Conservation (phyloP, 768 basidiomycete species). For the Asterophora parasitica region DNA sequence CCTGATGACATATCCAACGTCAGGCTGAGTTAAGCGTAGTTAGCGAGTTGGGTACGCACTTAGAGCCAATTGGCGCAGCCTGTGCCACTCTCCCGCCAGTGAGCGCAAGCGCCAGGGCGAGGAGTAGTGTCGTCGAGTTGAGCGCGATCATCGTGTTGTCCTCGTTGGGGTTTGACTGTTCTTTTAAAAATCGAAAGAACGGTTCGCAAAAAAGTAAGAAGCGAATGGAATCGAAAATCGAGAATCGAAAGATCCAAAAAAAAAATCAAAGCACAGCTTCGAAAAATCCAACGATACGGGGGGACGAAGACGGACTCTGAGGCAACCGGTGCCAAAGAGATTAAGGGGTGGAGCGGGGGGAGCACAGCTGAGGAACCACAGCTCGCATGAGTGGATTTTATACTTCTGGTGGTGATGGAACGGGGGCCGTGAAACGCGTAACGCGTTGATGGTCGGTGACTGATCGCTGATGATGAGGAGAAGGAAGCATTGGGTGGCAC, state of each 20-base stretch:
- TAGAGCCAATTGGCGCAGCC: slow-evolving; percentile 13
- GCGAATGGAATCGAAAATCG: neutral
- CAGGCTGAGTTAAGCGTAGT: no score
- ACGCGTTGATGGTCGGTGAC: neutral
- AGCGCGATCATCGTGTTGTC: slow-evolving; percentile 17
- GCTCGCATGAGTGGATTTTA: slow-evolving; percentile 1
- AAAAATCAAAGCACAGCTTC: slow-evolving; percentile 15
- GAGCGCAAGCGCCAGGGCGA: slow-evolving; percentile 7
- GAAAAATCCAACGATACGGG: neutral
- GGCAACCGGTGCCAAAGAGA: slow-evolving; percentile 21
- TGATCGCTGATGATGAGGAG: no score
- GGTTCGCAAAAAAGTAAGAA: neutral
- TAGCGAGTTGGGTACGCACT: slow-evolving; percentile 9
- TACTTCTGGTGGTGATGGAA: slow-evolving; percentile 6
- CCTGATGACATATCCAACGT: neutral
- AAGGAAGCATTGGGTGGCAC: no score
- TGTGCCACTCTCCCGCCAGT: slow-evolving; percentile 3
- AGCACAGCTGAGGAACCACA: slow-evolving; percentile 16
- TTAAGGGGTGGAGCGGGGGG: slow-evolving; percentile 9
- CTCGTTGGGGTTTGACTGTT: neutral
- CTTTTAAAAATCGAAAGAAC: no score
- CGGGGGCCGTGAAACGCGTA: slow-evolving; percentile 1
- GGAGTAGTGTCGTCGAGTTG: slow-evolving; percentile 11
- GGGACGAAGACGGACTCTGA: slow-evolving; percentile 10
- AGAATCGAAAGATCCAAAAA: slow-evolving; percentile 1